Conservation (phyloP, 2,329 filamentous ascomycete genomes). For the Penicillium occitanis region DNA sequence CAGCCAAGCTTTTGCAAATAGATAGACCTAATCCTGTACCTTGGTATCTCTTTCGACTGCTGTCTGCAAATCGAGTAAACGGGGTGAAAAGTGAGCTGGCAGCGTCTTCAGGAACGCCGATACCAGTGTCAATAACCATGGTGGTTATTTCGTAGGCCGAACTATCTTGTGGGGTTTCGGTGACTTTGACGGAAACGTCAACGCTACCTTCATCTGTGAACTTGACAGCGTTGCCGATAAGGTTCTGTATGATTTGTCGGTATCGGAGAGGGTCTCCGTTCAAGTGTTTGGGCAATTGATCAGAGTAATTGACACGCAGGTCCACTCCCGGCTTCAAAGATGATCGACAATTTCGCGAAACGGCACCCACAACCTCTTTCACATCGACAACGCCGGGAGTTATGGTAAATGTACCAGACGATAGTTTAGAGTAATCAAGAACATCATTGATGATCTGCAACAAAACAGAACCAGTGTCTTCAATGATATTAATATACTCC, state of each 20-base stretch:
- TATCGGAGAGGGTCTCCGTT: slow-evolving; percentile 61
- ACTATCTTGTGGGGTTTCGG: slow-evolving; percentile 42
- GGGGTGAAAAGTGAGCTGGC: slow-evolving; percentile 55
- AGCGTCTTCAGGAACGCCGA: slow-evolving; percentile 51
- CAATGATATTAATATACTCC: slow-evolving; percentile 58
- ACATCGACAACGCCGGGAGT: slow-evolving; percentile 55
- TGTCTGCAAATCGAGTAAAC: slow-evolving; percentile 57
- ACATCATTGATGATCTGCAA: slow-evolving; percentile 65
- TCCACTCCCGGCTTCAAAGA: slow-evolving; percentile 49
- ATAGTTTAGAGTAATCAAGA: slow-evolving; percentile 65
- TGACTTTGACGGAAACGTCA: slow-evolving; percentile 44
- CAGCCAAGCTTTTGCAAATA: slow-evolving; percentile 58
- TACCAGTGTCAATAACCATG: slow-evolving; percentile 56
- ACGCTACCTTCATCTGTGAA: slow-evolving; percentile 60
- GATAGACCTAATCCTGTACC: slow-evolving; percentile 59
- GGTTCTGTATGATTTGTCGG: slow-evolving; percentile 63
- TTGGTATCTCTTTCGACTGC: slow-evolving; percentile 54
- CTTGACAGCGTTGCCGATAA: slow-evolving; percentile 61
- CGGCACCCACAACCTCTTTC: slow-evolving; percentile 45
- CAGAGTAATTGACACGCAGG: slow-evolving; percentile 47
- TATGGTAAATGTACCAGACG: slow-evolving; percentile 60
- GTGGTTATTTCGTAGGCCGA: slow-evolving; percentile 50
- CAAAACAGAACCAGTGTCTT: slow-evolving; percentile 59
- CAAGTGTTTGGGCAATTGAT: slow-evolving; percentile 51
- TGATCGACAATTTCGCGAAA: slow-evolving; percentile 53